phyloP scores from a whole-genome alignment of 1,284 basidiomycete species.

The Taiwanofungus camphoratus region DNA sequence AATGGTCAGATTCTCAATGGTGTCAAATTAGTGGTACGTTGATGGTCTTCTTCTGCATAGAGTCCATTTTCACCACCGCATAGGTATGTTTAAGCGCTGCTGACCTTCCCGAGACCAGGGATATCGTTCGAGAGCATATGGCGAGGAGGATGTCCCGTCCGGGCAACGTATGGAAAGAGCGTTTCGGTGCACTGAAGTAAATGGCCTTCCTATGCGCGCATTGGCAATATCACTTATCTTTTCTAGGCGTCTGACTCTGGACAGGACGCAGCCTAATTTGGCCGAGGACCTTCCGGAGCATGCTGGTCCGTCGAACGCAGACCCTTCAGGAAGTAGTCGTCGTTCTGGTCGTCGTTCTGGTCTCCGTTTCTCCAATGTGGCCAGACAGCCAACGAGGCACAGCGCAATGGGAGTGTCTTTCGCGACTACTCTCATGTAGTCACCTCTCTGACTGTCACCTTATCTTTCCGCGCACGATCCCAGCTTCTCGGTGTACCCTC shows the following conservation, averaged over 20 bases:
- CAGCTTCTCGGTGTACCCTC: no score
- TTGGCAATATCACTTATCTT: no score
- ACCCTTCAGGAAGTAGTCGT: no score
- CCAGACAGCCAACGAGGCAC: conserved; percentile 12
- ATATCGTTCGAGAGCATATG: conserved; percentile 31
- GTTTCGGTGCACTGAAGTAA: no score
- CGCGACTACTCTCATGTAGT: conserved; percentile 9
- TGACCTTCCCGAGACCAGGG: conserved; percentile 47
- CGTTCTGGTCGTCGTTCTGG: no score
- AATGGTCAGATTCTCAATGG: conserved; percentile 34
- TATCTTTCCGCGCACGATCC: background rate
- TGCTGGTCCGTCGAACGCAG: no score
- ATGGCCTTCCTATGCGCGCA: no score
- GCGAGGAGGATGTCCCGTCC: background rate
- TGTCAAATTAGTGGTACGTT: conserved; percentile 36
- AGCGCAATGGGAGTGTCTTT: background rate
- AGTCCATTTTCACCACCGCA: conserved; percentile 1
- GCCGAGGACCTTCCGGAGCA: no score
- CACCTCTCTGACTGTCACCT: background rate
- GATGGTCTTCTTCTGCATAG: conserved; percentile 33
- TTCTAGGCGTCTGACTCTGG: no score
- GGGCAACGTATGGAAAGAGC: no score
- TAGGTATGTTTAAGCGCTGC: conserved; percentile 35
- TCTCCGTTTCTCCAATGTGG: no score
- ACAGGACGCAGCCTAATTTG: no score